Evolutionary conservation across 768 basidiomycete genomes (phyloP).

Genomic region (Coprinellus aureogranulatus): DNA sequence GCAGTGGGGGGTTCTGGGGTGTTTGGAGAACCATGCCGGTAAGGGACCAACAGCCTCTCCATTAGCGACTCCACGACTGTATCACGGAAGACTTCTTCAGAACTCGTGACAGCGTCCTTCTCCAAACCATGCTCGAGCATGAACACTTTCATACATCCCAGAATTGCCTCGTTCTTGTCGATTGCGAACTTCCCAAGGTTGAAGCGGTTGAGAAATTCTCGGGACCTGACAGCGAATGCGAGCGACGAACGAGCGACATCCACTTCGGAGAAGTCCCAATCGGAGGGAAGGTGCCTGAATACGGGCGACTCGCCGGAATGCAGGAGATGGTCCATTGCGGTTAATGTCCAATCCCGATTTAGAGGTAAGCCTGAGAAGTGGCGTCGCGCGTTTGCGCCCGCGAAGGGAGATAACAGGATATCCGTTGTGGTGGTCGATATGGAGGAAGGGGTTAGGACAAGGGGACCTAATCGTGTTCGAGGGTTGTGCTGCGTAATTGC

Average conservation of each 20-base stretch:
- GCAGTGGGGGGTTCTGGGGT: constrained; percentile 4
- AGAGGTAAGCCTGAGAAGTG: constrained; percentile 45
- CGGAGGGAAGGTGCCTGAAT: constrained; percentile 61
- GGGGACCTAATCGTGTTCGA: constrained; percentile 41
- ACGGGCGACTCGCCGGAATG: constrained; percentile 70
- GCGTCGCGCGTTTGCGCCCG: constrained; percentile 4
- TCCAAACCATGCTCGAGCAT: constrained; percentile 91
- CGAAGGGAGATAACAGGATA: constrained; percentile 33
- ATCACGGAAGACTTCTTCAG: constrained; percentile 82
- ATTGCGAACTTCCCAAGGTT: constrained; percentile 42
- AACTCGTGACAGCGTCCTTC: constrained; percentile 30
- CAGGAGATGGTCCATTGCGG: constrained; percentile 74
- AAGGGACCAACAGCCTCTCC: constrained; percentile 56
- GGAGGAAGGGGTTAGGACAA: constrained; percentile 49
- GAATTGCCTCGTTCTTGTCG: constrained; percentile 56
- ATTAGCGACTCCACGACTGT: constrained; percentile 56
- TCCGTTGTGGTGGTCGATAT: constrained; percentile 59
- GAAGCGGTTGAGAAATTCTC: constrained; percentile 43
- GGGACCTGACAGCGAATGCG: constrained; percentile 51
- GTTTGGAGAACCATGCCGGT: constrained; percentile 31
- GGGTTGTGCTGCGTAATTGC: neutral
- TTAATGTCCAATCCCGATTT: constrained; percentile 62
- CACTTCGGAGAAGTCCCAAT: constrained; percentile 78
- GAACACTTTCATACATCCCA: constrained; percentile 89
- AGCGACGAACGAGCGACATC: constrained; percentile 73